Evolutionary conservation across 768 basidiomycete genomes (phyloP).

Genomic region (Serendipita sp.): DNA sequence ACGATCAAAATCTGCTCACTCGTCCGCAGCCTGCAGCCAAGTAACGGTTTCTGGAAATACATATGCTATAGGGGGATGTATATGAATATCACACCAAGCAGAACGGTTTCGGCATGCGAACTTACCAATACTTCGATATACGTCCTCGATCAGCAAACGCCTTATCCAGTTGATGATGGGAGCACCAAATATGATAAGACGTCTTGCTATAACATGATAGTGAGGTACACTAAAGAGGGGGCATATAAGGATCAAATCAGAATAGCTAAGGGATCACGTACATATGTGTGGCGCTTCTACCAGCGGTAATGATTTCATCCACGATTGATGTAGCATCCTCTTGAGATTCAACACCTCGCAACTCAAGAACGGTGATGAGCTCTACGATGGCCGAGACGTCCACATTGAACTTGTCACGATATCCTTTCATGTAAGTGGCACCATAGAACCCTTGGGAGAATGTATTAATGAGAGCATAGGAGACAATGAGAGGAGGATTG

Average conservation of each 20-base stretch:
- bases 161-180: conserved; percentile 29
- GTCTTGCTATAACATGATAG: conserved; percentile 26
- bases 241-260: not conserved
- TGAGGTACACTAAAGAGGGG: conserved; percentile 32
- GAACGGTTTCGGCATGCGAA: conserved; percentile 31
- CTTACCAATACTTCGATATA: conserved; percentile 33
- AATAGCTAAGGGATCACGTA: conserved; percentile 18
- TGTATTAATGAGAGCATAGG: not conserved
- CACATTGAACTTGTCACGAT: conserved; percentile 43
- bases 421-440: conserved; percentile 42
- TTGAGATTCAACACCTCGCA: conserved; percentile 12
- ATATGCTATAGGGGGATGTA: conserved; percentile 23
- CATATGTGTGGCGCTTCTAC: conserved; percentile 39
- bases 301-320: conserved; percentile 26
- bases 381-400: conserved; percentile 16
- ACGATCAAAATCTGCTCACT: conserved; percentile 40
- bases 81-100: not conserved
- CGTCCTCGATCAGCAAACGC: conserved; percentile 25
- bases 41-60: conserved; percentile 31
- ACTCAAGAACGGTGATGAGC: not conserved
- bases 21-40: too few species aligned
- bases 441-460: conserved; percentile 39
- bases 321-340: conserved; percentile 19
- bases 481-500: not conserved
- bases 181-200: too few species aligned